Percentiles rank a stretch among this genome's conserved stretches.
Evolutionary conservation across 306 rosid species (phyloP).

Genomic region (Cicer cuneatum): DNA sequence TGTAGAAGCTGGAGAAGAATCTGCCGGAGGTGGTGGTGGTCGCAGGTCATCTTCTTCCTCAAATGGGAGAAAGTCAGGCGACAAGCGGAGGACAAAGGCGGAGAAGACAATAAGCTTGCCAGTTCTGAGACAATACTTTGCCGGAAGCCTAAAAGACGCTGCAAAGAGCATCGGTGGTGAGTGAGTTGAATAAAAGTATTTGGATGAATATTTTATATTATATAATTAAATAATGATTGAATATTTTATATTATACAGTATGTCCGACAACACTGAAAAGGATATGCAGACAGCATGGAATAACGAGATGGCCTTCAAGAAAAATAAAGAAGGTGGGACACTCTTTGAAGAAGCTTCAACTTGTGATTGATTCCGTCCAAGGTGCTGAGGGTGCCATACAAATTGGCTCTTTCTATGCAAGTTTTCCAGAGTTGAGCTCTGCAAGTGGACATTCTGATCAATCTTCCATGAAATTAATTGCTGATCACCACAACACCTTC

Average conservation of each 20-base stretch:
- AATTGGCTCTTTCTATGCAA: conserved; percentile 60
- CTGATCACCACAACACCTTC: conserved; percentile 9
- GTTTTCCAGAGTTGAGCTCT: conserved; percentile 64
- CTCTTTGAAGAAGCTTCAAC: conserved; percentile 69
- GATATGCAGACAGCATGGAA: conserved; percentile 79
- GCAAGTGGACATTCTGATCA: conserved; percentile 26
- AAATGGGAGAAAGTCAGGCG: conserved; percentile 60
- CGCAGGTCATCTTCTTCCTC: conserved; percentile 40
- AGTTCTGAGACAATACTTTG: conserved; percentile 64
- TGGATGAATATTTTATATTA: conserved; percentile 11
- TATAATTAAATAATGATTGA: conserved; percentile 35
- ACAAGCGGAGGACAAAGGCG: conserved; percentile 63
- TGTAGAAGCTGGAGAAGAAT: conserved; percentile 56
- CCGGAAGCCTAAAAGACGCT: conserved; percentile 52
- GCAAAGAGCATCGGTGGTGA: conserved; percentile 55
- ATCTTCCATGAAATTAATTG: conserved; percentile 21
- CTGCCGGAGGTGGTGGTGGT: conserved; percentile 37
- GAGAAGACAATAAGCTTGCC: conserved; percentile 73
- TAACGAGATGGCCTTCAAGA: conserved; percentile 70
- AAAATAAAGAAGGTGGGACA: conserved; percentile 75
- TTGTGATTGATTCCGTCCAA: conserved; percentile 68
- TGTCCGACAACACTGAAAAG: conserved; percentile 77
- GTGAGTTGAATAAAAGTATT: neutral
- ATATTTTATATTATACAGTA: conserved; percentile 43
- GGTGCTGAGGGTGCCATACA: conserved; percentile 72